Conservation (phyloP, 1,284 basidiomycete genomes). For the Trametes sp. region DNA sequence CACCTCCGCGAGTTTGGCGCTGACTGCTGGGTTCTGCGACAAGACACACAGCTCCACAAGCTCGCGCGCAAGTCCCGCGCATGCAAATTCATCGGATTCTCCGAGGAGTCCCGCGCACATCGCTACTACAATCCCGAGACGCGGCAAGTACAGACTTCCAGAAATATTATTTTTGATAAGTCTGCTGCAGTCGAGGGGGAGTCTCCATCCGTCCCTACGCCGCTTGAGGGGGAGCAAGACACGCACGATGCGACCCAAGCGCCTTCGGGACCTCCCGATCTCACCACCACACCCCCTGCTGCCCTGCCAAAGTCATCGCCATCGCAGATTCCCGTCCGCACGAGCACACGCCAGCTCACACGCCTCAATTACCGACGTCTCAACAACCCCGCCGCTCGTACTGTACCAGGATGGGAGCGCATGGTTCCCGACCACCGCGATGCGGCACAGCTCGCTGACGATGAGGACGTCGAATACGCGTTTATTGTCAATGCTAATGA, state of each 20-base stretch:
- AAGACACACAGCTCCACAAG: background rate
- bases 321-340: background rate
- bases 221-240: background rate
- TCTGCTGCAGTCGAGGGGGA: background rate
- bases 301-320: background rate
- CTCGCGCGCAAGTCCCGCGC: background rate
- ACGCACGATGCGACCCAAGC: background rate
- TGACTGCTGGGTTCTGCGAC: conserved; percentile 2
- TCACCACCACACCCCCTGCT: background rate
- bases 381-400: background rate
- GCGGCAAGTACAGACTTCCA: background rate
- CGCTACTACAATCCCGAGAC: background rate
- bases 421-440: background rate
- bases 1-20: conserved; percentile 34
- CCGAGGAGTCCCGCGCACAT: background rate
- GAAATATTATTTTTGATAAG: background rate
- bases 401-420: background rate
- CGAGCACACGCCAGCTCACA: background rate
- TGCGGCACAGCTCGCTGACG: background rate
- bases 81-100: background rate
- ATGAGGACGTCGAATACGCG: too few relatives aligned
- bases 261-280: background rate
- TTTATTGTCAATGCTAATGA: background rate
- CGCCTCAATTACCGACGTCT: background rate
- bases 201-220: background rate